phyloP scores from a whole-genome alignment of 306 rosid genomes.

The Alnus rubra region DNA sequence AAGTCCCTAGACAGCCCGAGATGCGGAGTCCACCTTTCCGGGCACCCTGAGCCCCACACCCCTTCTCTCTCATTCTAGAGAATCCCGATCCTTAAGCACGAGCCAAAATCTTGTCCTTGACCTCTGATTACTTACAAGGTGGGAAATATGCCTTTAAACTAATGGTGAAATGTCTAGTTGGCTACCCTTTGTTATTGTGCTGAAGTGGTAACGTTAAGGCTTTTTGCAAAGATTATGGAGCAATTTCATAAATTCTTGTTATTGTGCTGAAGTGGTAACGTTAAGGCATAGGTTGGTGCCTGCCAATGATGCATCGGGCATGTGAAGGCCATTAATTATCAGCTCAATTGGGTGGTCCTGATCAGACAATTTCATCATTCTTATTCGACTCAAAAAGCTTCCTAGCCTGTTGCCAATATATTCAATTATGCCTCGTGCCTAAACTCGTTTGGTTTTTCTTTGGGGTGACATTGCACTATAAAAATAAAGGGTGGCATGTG shows the following conservation, averaged over 20 bases:
- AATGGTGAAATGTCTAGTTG: not conserved
- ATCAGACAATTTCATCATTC: not conserved
- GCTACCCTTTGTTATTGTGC: not conserved
- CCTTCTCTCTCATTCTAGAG: too few relatives aligned
- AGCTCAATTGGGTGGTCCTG: not conserved
- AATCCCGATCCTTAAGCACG: not conserved
- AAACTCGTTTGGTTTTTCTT: not conserved
- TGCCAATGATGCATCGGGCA: not conserved
- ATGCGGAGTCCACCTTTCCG: too few relatives aligned
- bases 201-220: not conserved
- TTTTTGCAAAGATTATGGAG: not conserved
- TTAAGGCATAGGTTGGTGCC: not conserved
- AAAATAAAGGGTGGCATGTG: not conserved
- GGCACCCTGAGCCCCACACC: too few relatives aligned
- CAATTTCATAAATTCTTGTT: not conserved
- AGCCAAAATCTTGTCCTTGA: not conserved
- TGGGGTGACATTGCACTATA: not conserved
- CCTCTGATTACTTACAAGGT: not conserved
- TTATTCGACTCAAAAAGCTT: not conserved
- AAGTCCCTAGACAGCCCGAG: too few relatives aligned
- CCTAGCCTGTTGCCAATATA: too few relatives aligned
- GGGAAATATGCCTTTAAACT: not conserved
- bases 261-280: too few relatives aligned
- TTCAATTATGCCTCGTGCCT: too few relatives aligned
- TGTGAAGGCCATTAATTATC: slow-evolving; percentile 1